Evolutionary conservation across 495 filamentous ascomycete genomes (phyloP).

Genomic region (Pyrenopolyporus hunteri): DNA sequence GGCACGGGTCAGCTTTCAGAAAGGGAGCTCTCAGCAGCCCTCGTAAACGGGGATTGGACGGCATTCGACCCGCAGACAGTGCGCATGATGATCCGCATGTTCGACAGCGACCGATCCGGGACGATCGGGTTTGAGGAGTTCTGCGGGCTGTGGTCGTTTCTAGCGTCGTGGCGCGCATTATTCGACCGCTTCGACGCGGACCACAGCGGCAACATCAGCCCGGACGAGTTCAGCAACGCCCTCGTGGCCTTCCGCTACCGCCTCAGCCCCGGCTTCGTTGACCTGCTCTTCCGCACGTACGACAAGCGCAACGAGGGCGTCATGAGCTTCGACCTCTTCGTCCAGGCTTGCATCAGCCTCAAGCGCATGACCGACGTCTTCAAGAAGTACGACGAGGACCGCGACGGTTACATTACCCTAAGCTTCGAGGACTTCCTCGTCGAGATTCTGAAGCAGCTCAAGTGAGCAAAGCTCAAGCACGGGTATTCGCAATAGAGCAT

Average conservation of each 20-base stretch:
- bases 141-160: slow-evolving; percentile 91
- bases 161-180: slow-evolving; percentile 88
- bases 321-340: slow-evolving; percentile 96
- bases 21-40: slow-evolving; percentile 83
- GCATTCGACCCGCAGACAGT: slow-evolving; percentile 96
- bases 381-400: slow-evolving; percentile 97
- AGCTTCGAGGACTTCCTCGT: slow-evolving; percentile 84
- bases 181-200: slow-evolving; percentile 97
- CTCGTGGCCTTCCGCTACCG: slow-evolving; percentile 95
- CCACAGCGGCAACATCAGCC: slow-evolving; percentile 81
- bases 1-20: slow-evolving; percentile 84
- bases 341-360: slow-evolving; percentile 94
- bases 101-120: slow-evolving; percentile 86
- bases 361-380: slow-evolving; percentile 99
- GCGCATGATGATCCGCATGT: slow-evolving; percentile 99
- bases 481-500: too few species aligned
- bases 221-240: slow-evolving; percentile 87
- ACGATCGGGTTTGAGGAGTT: slow-evolving; percentile 96
- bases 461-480: slow-evolving; percentile 37
- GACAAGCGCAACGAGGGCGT: slow-evolving; percentile 66
- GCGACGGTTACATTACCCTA: slow-evolving; percentile 87
- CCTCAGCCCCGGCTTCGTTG: slow-evolving; percentile 80
- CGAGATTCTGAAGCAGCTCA: slow-evolving; percentile 60
- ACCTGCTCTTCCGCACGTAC: slow-evolving; percentile 73
- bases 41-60: slow-evolving; percentile 96